phyloP scores from a whole-genome alignment of 768 basidiomycete species.

The Leccinum uliginosum region DNA sequence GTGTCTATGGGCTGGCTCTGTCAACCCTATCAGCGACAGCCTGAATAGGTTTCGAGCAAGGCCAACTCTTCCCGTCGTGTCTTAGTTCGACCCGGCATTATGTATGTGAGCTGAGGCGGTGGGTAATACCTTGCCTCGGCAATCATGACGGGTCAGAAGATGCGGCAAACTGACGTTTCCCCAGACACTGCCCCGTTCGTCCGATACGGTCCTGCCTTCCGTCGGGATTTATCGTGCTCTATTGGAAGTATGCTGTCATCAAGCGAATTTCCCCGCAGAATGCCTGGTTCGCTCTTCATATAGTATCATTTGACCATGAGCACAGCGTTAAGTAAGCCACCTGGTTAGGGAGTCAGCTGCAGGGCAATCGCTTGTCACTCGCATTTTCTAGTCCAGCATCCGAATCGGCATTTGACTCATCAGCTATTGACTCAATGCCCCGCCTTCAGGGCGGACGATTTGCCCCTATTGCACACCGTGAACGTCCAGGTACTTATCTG shows the following conservation, averaged over 20 bases:
- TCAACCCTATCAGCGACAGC: not conserved
- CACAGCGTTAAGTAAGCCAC: not conserved
- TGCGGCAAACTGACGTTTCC: not conserved
- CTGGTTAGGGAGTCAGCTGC: too few species aligned
- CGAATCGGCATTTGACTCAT: too few species aligned
- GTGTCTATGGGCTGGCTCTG: not conserved
- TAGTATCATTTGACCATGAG: not conserved
- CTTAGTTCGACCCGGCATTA: not conserved
- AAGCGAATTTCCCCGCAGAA: not conserved
- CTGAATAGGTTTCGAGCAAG: not conserved
- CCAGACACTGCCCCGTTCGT: slow-evolving; percentile 7
- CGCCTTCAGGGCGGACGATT: not conserved
- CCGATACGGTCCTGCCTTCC: not conserved
- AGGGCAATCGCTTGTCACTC: too few species aligned
- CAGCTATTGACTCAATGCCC: not conserved
- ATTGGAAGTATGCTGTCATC: not conserved
- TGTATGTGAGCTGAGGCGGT: not conserved
- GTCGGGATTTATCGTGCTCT: not conserved
- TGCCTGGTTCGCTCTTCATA: too few species aligned
- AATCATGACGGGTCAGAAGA: not conserved
- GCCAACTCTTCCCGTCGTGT: slow-evolving; percentile 8
- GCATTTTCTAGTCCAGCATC: not conserved
- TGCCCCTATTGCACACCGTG: not conserved
- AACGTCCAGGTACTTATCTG: not conserved
- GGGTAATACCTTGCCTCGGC: not conserved